Conservation (phyloP, 2,329 filamentous ascomycete genomes). For the Domatiomyces catenatus region DNA sequence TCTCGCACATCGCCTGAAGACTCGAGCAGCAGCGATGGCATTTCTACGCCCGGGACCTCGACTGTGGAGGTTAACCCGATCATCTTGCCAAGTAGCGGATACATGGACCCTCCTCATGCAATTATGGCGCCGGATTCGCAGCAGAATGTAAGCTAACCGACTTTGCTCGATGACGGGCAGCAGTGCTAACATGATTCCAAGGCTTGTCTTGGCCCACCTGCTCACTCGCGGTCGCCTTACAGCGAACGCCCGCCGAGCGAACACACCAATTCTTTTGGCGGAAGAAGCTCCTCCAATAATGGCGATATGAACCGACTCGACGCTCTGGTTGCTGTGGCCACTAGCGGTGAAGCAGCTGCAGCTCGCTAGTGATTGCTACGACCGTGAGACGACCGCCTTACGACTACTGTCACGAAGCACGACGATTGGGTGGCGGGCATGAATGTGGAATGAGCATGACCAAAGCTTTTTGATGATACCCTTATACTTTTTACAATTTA, state of each 20-base stretch:
- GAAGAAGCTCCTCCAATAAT: conserved; percentile 15
- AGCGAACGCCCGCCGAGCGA: conserved; percentile 6
- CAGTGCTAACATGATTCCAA: conserved; percentile 20
- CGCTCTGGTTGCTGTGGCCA: conserved; percentile 35
- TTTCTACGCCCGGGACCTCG: conserved; percentile 32
- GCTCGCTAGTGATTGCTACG: neutral
- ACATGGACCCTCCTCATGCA: conserved; percentile 29
- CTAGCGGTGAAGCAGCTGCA: conserved; percentile 26
- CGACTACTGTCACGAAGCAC: neutral
- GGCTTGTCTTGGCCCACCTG: conserved; percentile 10
- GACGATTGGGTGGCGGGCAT: neutral
- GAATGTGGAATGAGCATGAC: neutral
- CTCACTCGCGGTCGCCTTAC: conserved; percentile 3
- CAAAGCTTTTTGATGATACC: neutral
- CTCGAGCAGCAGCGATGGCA: conserved; percentile 34
- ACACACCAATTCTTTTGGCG: conserved; percentile 7
- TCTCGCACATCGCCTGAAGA: conserved; percentile 32
- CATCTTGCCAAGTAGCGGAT: conserved; percentile 34
- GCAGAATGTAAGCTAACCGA: conserved; percentile 25
- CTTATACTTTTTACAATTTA: neutral
- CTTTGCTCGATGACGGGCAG: conserved; percentile 16
- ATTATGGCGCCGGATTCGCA: conserved; percentile 23
- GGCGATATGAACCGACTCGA: conserved; percentile 34
- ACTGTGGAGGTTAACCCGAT: conserved; percentile 34
- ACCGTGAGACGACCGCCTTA: neutral